Evolutionary conservation across 176 grass and related monocot species (phyloP).

Genomic region (Bothriochloa decipiens): DNA sequence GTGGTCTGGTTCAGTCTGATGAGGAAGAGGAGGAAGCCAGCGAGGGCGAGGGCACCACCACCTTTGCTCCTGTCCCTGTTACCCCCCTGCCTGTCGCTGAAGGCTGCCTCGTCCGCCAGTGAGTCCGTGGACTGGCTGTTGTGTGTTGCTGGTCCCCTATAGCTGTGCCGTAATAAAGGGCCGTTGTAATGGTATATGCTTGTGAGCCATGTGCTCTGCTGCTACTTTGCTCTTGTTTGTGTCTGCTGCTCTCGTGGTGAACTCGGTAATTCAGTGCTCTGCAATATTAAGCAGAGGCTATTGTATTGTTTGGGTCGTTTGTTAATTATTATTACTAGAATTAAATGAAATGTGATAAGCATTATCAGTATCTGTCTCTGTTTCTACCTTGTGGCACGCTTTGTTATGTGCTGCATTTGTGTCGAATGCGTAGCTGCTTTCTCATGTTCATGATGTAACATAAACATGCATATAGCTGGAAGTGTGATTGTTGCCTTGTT

Average conservation of each 20-base stretch:
- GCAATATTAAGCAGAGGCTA: conserved; percentile 45
- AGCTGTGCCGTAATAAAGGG: conserved; percentile 42
- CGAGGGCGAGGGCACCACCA: conserved; percentile 21
- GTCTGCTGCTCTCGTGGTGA: conserved; percentile 27
- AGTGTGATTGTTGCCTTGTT: too few species aligned
- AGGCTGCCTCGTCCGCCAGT: conserved; percentile 85
- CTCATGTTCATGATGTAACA: not conserved
- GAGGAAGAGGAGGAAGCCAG: conserved; percentile 35
- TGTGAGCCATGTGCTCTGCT: not conserved
- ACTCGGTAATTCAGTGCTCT: conserved; percentile 23
- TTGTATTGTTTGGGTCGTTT: conserved; percentile 33
- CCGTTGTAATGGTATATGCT: conserved; percentile 24
- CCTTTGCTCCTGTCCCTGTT: conserved; percentile 24
- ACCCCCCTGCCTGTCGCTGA: conserved; percentile 50
- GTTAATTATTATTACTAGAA: not conserved
- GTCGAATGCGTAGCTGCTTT: not conserved
- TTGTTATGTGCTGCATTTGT: not conserved
- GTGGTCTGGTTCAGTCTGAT: conserved; percentile 53
- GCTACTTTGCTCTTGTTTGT: conserved; percentile 39
- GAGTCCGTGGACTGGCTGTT: conserved; percentile 8
- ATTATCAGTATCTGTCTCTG: conserved; percentile 10
- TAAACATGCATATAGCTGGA: too few species aligned
- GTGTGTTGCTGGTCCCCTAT: conserved; percentile 12
- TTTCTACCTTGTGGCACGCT: not conserved
- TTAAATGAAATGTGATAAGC: conserved; percentile 34